Conservation (phyloP, 2,329 filamentous ascomycete species). For the Aspergillus sp. region DNA sequence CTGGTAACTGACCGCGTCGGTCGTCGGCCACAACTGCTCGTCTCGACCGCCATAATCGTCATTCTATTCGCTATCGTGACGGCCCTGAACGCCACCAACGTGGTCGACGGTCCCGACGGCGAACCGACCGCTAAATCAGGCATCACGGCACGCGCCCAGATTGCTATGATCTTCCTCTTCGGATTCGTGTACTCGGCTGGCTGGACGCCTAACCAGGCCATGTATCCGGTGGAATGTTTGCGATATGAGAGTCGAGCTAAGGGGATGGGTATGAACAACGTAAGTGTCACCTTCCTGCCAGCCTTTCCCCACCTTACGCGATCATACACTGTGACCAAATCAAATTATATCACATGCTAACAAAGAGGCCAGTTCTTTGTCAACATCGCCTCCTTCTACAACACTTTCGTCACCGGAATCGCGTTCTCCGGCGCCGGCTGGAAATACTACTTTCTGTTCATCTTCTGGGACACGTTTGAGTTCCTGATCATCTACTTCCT, state of each 20-base stretch:
- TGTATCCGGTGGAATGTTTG: constrained; percentile 58
- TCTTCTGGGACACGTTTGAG: constrained; percentile 35
- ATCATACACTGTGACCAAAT: too few species aligned
- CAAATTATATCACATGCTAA: neutral
- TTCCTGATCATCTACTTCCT: constrained; percentile 47
- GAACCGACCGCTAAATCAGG: constrained; percentile 29
- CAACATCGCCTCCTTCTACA: constrained; percentile 49
- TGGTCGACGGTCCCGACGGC: constrained; percentile 29
- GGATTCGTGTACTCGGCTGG: constrained; percentile 54
- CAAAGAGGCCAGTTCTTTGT: constrained; percentile 36
- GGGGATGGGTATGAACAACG: constrained; percentile 54
- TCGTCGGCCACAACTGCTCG: constrained; percentile 52
- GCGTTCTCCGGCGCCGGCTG: constrained; percentile 53
- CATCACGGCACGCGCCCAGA: constrained; percentile 46
- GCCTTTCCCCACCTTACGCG: neutral
- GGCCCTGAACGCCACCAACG: constrained; percentile 50
- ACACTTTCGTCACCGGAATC: constrained; percentile 49
- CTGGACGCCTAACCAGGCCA: constrained; percentile 47
- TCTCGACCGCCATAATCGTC: constrained; percentile 44
- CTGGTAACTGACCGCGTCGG: constrained; percentile 48
- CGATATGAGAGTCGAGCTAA: constrained; percentile 58
- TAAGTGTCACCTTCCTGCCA: constrained; percentile 4
- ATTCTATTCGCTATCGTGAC: constrained; percentile 53
- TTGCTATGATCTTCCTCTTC: constrained; percentile 60
- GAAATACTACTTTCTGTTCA: constrained; percentile 56